A percentile compares a stretch with the other conserved stretches of the same genome.
Conservation (phyloP, 2,329 filamentous ascomycete genomes). For the Phialocephala sp. region DNA sequence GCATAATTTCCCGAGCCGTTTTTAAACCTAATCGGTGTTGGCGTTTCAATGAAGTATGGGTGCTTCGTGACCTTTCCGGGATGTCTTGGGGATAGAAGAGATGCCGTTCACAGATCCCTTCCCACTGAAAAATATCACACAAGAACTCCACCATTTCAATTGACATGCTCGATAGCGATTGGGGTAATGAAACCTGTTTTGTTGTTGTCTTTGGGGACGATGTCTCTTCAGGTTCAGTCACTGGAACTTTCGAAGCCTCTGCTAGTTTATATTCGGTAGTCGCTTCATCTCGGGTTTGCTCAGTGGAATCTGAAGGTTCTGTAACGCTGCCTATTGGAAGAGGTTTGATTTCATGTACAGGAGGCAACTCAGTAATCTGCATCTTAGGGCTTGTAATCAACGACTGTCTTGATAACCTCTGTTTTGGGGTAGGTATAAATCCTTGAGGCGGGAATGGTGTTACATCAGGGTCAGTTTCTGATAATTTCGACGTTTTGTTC, state of each 20-base stretch:
- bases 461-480: constrained; percentile 25
- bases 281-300: constrained; percentile 3
- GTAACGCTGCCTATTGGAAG: not conserved
- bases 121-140: constrained; percentile 64
- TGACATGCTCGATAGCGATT: constrained; percentile 60
- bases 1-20: not conserved
- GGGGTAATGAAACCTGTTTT: constrained; percentile 51
- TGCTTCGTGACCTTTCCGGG: constrained; percentile 1
- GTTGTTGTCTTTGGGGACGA: not conserved
- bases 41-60: not conserved
- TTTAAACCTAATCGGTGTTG: not conserved
- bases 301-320: constrained; percentile 6
- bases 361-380: constrained; percentile 20
- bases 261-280: not conserved
- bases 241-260: constrained; percentile 13
- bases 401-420: constrained; percentile 34
- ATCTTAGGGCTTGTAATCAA: constrained; percentile 34
- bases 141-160: constrained; percentile 64
- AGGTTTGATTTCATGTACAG: constrained; percentile 17
- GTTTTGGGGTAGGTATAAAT: constrained; percentile 29
- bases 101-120: constrained; percentile 58
- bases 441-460: constrained; percentile 22
- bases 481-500: constrained; percentile 30
- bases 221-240: constrained; percentile 28
- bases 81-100: constrained; percentile 48